A percentile compares a stretch with the other conserved stretches of the same genome.
Conservation (phyloP, 2,329 filamentous ascomycete species). For the Ampelomyces quisqualis region DNA sequence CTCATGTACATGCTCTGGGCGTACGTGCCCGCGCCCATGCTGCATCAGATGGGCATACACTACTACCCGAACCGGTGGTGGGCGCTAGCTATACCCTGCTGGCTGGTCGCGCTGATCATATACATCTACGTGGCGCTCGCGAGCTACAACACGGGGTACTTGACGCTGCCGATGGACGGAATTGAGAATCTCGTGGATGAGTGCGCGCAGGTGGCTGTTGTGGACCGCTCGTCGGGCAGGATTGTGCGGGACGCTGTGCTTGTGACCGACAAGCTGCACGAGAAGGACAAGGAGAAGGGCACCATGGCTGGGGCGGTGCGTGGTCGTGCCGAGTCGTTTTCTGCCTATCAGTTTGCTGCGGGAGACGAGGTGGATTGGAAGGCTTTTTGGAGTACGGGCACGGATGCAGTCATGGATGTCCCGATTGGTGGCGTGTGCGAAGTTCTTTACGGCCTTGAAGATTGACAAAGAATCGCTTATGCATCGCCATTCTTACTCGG, state of each 20-base stretch:
- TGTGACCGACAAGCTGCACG: slow-evolving; percentile 22
- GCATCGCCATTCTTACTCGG: slow-evolving; percentile 18
- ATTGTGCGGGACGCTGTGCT: slow-evolving; percentile 45
- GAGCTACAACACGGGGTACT: slow-evolving; percentile 82
- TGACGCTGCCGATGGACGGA: slow-evolving; percentile 77
- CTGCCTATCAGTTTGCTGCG: slow-evolving; percentile 43
- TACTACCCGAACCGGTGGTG: slow-evolving; percentile 99
- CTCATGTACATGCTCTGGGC: slow-evolving; percentile 75
- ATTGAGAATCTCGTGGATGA: slow-evolving; percentile 92
- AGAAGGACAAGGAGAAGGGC: slow-evolving; percentile 40
- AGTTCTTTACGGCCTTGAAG: slow-evolving; percentile 73
- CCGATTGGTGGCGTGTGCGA: slow-evolving; percentile 94
- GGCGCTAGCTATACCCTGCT: slow-evolving; percentile 88
- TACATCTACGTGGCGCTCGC: slow-evolving; percentile 95
- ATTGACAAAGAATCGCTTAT: slow-evolving; percentile 4
- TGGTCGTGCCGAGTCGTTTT: too few species aligned
- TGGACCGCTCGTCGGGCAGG: slow-evolving; percentile 67
- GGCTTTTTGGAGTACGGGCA: slow-evolving; percentile 84
- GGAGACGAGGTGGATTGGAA: slow-evolving; percentile 66
- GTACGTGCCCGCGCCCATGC: slow-evolving; percentile 86
- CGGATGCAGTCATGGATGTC: slow-evolving; percentile 96
- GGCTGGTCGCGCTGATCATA: slow-evolving; percentile 80
- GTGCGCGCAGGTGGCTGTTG: slow-evolving; percentile 78
- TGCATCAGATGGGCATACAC: slow-evolving; percentile 89
- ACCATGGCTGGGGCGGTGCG: slow-evolving; percentile 36